phyloP scores from a whole-genome alignment of 768 basidiomycete genomes.

The Macrolepiota fuliginosa region DNA sequence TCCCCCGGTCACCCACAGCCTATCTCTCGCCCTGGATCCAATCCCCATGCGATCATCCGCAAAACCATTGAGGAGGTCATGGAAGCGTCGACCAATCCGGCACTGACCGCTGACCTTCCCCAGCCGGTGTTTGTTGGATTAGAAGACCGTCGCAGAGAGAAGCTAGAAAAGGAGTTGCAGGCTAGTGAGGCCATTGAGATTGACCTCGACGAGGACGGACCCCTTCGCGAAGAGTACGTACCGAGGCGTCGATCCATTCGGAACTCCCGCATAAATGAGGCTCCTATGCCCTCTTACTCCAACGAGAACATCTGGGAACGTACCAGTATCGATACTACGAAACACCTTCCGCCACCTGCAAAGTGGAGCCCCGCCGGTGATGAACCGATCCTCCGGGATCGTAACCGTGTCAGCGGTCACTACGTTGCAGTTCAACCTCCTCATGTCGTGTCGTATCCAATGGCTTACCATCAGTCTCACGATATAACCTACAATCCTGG shows the following conservation, averaged over 20 bases:
- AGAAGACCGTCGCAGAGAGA: constrained; percentile 60
- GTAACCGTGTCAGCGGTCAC: constrained; percentile 48
- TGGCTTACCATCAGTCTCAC: constrained; percentile 29
- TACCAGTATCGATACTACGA: constrained; percentile 23
- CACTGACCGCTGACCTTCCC: constrained; percentile 31
- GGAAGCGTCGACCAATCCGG: constrained; percentile 39
- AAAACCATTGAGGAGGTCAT: constrained; percentile 69
- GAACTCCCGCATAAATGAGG: constrained; percentile 9
- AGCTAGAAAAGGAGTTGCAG: constrained; percentile 41
- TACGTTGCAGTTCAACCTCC: constrained; percentile 67
- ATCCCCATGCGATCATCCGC: constrained; percentile 67
- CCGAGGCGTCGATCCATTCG: constrained; percentile 54
- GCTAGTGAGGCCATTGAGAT: constrained; percentile 60
- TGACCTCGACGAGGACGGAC: constrained; percentile 81
- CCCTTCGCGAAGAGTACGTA: constrained; percentile 77
- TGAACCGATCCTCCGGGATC: constrained; percentile 63
- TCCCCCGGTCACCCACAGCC: constrained; percentile 65
- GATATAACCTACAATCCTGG: constrained; percentile 35
- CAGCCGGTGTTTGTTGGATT: constrained; percentile 73
- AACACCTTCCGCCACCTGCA: constrained; percentile 64
- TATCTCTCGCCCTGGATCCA: constrained; percentile 74
- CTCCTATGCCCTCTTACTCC: constrained; percentile 10
- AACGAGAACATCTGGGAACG: constrained; percentile 19
- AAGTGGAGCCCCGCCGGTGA: constrained; percentile 83
- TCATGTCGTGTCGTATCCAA: constrained; percentile 34